Evolutionary conservation across 805 yeast genomes (phyloP), one percentile per base, ranked within the genome.

Genomic region (Saturnispora sanitii): DNA sequence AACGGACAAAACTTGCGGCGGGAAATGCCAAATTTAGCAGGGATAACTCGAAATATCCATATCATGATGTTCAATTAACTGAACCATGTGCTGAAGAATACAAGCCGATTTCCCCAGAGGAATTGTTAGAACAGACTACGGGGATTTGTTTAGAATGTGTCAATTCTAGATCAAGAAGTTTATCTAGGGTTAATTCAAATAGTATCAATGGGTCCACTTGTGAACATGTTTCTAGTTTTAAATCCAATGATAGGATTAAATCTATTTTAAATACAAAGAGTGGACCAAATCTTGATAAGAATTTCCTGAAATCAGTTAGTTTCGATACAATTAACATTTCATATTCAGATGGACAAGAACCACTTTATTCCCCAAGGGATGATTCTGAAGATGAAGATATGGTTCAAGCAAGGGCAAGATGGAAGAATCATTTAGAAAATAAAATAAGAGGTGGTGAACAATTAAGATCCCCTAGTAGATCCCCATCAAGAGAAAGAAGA

Each of bases 311-410:
- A 27, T 44, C 47, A 22, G 77, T 75, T 2, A 68, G 76, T 2
- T 75, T 73, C 49, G 79, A 75, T 53, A 72, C 79, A 15, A 69
- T 75, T 16, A 65, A 73, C 58, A 65, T 56, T 2, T 54, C 54
- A 16, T 47, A 48, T 35, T 43, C 62, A 6, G 57, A 58, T 35
- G 46, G 45, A 15, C 45, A 41, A 29, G 40, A 40, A 31, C 44
- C 40, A 6, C n/a, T 38, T 13, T 37, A 33, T 19, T 25, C 45
- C 20, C 44, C 48, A 15, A 51, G 49, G 23, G 50, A 46, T 39
- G 53, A 49, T 4, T 44, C 41, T 9, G 54, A 49, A 13, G 48
- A 40, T 33, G 46, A 44, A 7, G 58, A 54, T 3, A 46, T 26
- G 19, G 5, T 38, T 11, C 36, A 19, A 38, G 29, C 41, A n/a